Conservation (phyloP, 2,329 filamentous ascomycete species). For the Helminthosporium solani region DNA sequence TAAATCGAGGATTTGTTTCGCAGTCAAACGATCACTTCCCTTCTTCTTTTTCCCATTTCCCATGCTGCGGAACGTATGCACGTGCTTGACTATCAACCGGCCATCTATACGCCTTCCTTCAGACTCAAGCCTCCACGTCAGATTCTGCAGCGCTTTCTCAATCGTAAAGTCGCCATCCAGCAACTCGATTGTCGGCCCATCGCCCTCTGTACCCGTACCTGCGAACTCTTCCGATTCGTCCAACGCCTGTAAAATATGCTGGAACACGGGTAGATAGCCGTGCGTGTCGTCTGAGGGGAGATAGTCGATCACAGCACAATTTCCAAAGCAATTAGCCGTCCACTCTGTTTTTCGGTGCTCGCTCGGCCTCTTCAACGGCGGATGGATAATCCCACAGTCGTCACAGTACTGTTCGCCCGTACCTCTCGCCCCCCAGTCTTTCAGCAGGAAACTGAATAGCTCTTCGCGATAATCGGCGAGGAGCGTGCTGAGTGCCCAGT, state of each 20-base stretch:
- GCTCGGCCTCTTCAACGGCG: not conserved
- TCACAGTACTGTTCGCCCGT: not conserved
- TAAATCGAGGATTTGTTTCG: constrained; percentile 2
- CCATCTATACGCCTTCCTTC: not conserved
- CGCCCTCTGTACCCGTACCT: not conserved
- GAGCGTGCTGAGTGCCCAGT: not conserved
- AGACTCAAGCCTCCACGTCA: not conserved
- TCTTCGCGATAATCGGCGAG: not conserved
- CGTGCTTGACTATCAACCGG: constrained; percentile 1
- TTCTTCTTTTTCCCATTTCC: not conserved
- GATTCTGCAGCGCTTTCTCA: not conserved
- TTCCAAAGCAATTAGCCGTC: constrained; percentile 3
- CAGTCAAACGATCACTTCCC: not conserved
- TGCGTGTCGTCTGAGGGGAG: constrained; percentile 1
- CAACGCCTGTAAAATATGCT: constrained; percentile 2
- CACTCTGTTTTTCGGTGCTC: not conserved
- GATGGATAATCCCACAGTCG: constrained; percentile 3
- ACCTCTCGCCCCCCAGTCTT: not conserved
- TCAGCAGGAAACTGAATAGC: not conserved
- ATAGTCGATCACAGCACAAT: constrained; percentile 6
- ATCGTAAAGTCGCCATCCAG: not conserved
- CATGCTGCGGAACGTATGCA: constrained; percentile 1
- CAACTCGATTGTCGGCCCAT: not conserved
- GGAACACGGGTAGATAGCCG: constrained; percentile 1
- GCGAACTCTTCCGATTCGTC: not conserved